phyloP scores from a whole-genome alignment of 495 filamentous ascomycete genomes.

The Bathelium albidoporum region DNA sequence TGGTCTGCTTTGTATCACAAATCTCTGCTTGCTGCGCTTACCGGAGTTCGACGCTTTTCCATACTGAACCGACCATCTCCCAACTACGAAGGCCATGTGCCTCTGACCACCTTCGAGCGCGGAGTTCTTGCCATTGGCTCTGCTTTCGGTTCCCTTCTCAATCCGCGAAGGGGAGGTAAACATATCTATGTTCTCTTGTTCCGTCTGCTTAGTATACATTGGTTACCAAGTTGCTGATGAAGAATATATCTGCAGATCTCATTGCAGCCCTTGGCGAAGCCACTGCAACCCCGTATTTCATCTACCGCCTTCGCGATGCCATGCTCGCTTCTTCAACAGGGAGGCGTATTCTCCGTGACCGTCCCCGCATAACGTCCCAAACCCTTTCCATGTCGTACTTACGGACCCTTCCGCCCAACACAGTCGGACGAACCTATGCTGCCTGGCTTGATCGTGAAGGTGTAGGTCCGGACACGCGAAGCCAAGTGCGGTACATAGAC shows the following conservation, averaged over 20 bases:
- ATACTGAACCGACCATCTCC: constrained; percentile 68
- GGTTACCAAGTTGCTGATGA: neutral
- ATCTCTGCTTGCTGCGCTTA: neutral
- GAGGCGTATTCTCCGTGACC: constrained; percentile 80
- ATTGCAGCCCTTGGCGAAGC: constrained; percentile 90
- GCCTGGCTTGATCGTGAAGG: constrained; percentile 86
- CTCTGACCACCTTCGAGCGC: constrained; percentile 68
- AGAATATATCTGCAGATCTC: constrained; percentile 50
- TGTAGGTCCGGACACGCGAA: constrained; percentile 82
- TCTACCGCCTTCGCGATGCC: constrained; percentile 77
- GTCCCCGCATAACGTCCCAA: constrained; percentile 76
- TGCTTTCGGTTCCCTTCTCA: constrained; percentile 64
- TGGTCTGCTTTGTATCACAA: neutral
- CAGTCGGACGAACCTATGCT: constrained; percentile 76
- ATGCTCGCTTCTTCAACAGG: constrained; percentile 83
- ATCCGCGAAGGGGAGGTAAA: constrained; percentile 68
- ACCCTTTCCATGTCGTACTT: constrained; percentile 62
- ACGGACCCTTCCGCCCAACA: constrained; percentile 58
- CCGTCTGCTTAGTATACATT: neutral
- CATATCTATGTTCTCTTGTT: neutral
- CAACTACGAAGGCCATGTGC: constrained; percentile 86
- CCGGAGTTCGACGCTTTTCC: constrained; percentile 46
- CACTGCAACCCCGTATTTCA: constrained; percentile 90
- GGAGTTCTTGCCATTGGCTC: constrained; percentile 71
- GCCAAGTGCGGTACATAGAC: constrained; percentile 76